Base-by-base conservation (phyloP, 2,329 filamentous ascomycete genomes). In the Boeremia lycopersici region DNA sequence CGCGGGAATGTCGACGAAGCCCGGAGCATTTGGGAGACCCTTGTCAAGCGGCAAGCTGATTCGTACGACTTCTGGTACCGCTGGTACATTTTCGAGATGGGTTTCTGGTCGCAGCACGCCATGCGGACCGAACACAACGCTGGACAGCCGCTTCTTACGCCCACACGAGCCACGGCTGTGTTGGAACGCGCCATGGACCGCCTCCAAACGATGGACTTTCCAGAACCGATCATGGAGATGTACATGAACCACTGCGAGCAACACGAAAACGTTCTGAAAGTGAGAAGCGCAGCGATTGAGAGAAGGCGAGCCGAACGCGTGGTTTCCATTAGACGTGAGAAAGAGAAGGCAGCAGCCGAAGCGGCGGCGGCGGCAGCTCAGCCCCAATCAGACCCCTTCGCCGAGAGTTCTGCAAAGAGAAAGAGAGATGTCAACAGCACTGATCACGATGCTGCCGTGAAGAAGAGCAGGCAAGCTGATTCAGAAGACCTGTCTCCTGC, bases 11-110 rank as follows among this genome's bases (percentile, higher is more conserved):
- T 90, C 47, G 85, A 91, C 17, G 88, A 88, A 52, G 95, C 93
- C 2, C 86, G 95, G 34, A 82, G 83, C 13, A 85, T 89, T 42
- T 98, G 91, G 86, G 86, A 89, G 61, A 84, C 85, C 15, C 81
- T 98, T 28, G 83, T 84, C 19, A 78, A 84, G n/a, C 80, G 83
- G 15, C 86, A 91, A 51, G 86, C 87, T 28, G 85, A 91, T 64
- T 93, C 87, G 64, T 92, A 93, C 69, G 91, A 96, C 65, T 98
- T 98, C 73, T 99, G 95, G 95, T 82, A 93, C 50, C 86, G 88
- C 38, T 97, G 91, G 75, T 97, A 97, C 75, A 82, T 88, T 48
- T 98, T 92, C 89, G 95, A 98, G 76, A 88, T 98, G 82, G 82
- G 89, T 53, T 77, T 82, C n/a, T 87, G 85, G 83, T 79, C 81